Evolutionary conservation across 2,329 filamentous ascomycete species (phyloP).

Genomic region (Gaeumannomyces tritici): DNA sequence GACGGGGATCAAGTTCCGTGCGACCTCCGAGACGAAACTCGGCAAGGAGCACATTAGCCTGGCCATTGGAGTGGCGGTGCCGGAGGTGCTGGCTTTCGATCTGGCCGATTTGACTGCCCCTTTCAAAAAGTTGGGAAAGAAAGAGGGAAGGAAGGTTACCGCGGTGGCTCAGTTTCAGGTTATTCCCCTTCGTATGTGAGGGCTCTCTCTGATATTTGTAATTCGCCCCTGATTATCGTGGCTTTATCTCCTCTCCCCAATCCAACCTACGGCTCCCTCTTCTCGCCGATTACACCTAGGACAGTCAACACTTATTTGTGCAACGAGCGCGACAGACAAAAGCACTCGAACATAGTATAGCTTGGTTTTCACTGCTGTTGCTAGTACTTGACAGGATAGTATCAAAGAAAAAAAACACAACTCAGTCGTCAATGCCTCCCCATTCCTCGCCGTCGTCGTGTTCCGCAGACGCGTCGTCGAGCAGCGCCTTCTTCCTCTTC

Average conservation of each 20-base stretch:
- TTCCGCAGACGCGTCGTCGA: constrained; percentile 6
- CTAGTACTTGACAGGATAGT: background rate
- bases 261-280: background rate
- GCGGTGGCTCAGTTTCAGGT: background rate
- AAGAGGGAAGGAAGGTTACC: background rate
- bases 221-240: background rate
- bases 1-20: background rate
- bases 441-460: constrained; percentile 13
- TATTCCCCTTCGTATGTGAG: background rate
- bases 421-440: constrained; percentile 17
- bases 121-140: background rate
- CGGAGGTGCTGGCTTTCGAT: background rate
- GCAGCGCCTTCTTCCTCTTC: constrained; percentile 34
- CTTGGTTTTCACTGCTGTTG: background rate
- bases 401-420: background rate
- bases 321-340: background rate
- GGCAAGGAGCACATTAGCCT: background rate
- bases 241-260: background rate
- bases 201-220: background rate
- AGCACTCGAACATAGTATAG: background rate
- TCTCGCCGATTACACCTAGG: background rate
- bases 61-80: background rate
- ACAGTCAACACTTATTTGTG: background rate
- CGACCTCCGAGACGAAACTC: background rate
- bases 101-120: background rate